Evolutionary conservation across 441 rosid species (phyloP).

Genomic region (Jatropha podagrica): DNA sequence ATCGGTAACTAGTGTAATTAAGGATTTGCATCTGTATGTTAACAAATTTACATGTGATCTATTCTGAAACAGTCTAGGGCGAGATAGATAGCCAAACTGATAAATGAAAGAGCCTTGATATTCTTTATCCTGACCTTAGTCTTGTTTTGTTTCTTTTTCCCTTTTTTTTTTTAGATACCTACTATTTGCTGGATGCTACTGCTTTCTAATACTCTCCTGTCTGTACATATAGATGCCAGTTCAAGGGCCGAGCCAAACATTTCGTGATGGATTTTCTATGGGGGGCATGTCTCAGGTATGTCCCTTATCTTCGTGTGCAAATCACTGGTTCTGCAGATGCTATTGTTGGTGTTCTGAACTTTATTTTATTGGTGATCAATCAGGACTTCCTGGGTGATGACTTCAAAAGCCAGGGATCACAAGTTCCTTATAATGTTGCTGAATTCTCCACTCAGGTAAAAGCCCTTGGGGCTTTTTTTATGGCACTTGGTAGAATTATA

Average conservation of each 20-base stretch:
- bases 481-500: conserved; percentile 5
- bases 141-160: not conserved
- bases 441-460: conserved; percentile 92
- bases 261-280: conserved; percentile 97
- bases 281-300: conserved; percentile 97
- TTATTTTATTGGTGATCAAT: conserved; percentile 20
- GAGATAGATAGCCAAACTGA: too few relatives aligned
- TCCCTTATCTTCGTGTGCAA: not conserved
- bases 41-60: not conserved
- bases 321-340: not conserved
- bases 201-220: conserved; percentile 17
- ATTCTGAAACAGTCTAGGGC: not conserved
- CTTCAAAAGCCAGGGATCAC: conserved; percentile 98
- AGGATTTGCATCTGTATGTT: not conserved
- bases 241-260: conserved; percentile 89
- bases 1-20: not conserved
- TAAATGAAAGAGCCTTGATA: too few relatives aligned
- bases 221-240: conserved; percentile 50
- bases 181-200: conserved; percentile 5
- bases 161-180: conserved; percentile 3
- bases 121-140: too few relatives aligned
- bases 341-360: conserved; percentile 10
- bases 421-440: conserved; percentile 81
- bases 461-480: not conserved
- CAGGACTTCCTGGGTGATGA: conserved; percentile 98